Evolutionary conservation across 2,329 filamentous ascomycete species (phyloP).

Genomic region (Orbilia javanica): DNA sequence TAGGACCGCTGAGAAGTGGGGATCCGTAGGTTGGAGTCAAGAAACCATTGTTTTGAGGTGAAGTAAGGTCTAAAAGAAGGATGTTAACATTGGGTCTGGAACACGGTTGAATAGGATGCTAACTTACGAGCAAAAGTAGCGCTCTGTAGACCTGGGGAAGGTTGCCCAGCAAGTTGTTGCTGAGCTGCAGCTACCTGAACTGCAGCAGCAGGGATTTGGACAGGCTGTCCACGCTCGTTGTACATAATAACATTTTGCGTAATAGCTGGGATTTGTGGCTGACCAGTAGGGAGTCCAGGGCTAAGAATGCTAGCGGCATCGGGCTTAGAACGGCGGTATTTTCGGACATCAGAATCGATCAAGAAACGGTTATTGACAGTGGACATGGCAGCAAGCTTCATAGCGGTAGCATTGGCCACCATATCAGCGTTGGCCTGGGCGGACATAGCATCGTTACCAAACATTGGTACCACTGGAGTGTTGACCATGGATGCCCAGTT

Average conservation of each 20-base stretch:
- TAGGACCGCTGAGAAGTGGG: slow-evolving; percentile 71
- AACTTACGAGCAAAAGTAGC: slow-evolving; percentile 64
- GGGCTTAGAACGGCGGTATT: slow-evolving; percentile 90
- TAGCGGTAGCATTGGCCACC: slow-evolving; percentile 97
- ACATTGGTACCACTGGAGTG: slow-evolving; percentile 92
- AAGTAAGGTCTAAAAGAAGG: slow-evolving; percentile 75
- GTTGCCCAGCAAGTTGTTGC: slow-evolving; percentile 58
- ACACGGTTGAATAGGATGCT: slow-evolving; percentile 73
- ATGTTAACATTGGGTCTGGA: slow-evolving; percentile 79
- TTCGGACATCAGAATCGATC: slow-evolving; percentile 88
- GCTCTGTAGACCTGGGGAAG: slow-evolving; percentile 49
- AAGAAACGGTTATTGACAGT: slow-evolving; percentile 99
- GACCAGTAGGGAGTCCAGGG: slow-evolving; percentile 68
- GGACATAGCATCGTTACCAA: slow-evolving; percentile 72
- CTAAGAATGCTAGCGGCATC: slow-evolving; percentile 71
- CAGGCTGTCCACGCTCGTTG: slow-evolving; percentile 84
- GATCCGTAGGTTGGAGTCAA: slow-evolving; percentile 83
- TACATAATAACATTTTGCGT: slow-evolving; percentile 90
- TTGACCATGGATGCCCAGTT: slow-evolving; percentile 99
- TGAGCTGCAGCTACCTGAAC: slow-evolving; percentile 61
- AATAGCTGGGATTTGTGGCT: slow-evolving; percentile 74
- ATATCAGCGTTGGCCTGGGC: slow-evolving; percentile 86
- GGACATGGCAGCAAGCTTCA: slow-evolving; percentile 96
- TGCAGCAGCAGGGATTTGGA: slow-evolving; percentile 62
- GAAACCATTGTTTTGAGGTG: slow-evolving; percentile 94